Evolutionary conservation across 257 asterid species (phyloP).

Genomic region (Gentiana dahurica): DNA sequence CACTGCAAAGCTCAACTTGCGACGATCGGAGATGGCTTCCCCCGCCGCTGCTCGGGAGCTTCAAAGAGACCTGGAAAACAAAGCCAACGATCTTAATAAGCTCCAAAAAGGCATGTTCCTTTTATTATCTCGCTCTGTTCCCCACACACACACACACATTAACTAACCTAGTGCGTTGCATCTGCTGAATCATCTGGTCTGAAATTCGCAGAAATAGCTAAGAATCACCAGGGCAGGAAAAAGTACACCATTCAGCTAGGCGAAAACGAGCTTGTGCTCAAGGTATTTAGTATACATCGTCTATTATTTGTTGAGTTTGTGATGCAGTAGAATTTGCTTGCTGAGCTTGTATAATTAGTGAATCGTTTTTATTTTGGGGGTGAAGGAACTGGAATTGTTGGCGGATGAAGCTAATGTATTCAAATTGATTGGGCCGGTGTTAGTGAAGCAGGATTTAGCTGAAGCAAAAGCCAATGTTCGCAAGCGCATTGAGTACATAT

Average conservation of each 20-base stretch:
- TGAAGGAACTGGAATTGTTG: slow-evolving; percentile 84
- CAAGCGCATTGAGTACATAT: slow-evolving; percentile 88
- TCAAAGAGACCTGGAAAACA: slow-evolving; percentile 81
- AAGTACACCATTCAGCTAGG: slow-evolving; percentile 92
- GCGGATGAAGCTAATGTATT: slow-evolving; percentile 84
- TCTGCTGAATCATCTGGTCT: neutral
- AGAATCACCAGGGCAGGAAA: slow-evolving; percentile 87
- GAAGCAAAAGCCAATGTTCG: slow-evolving; percentile 95
- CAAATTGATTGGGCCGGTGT: slow-evolving; percentile 91
- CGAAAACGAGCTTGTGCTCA: slow-evolving; percentile 92
- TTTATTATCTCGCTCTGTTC: neutral
- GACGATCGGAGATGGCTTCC: slow-evolving; percentile 17
- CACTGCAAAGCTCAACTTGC: too few species aligned
- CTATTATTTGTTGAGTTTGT: neutral
- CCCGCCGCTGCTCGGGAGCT: slow-evolving; percentile 51
- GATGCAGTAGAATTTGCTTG: neutral
- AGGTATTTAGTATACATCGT: slow-evolving; percentile 32
- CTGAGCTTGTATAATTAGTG: neutral
- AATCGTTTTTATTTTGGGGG: neutral
- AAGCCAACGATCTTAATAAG: slow-evolving; percentile 72
- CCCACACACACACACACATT: neutral
- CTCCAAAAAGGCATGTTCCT: slow-evolving; percentile 51
- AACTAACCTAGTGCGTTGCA: slow-evolving; percentile 1
- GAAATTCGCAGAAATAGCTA: slow-evolving; percentile 39
- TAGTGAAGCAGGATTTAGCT: slow-evolving; percentile 94